Evolutionary conservation across 768 basidiomycete species (phyloP), one percentile per base, ranked within the genome.

Genomic region (Boletus sensibilis): DNA sequence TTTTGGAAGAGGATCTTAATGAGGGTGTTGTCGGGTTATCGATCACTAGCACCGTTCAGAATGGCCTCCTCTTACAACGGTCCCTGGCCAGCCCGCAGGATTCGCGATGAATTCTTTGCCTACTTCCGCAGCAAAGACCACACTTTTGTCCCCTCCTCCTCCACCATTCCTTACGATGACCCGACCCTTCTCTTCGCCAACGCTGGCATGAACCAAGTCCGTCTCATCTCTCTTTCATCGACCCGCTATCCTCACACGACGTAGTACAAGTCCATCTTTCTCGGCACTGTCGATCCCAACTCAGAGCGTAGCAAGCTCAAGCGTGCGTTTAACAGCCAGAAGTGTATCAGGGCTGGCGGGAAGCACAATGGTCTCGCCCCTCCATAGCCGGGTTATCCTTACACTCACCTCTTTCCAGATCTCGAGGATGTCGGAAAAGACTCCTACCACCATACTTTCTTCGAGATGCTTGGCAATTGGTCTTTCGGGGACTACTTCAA

Each of bases 401-500:
- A 33, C 34, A 37, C 49, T 58, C 45, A 70, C 41, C 41, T 27
- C 23, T 14, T 39, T 13, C 10, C 29, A 98, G 97, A 99, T 74
- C 81, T 99, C 55, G 97, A 99, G 70, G 97, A 99, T 74, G 97
- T 99, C 55, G 97, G 97, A 38, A 96, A 94, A 74, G 97, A 98
- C 70, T 95, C 94, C 2, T 98, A 98, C 72, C 96, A 98, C 67
- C 91, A 96, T 68, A 97, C 93, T 2, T 95, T 96, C 76, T 99
- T 99, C 68, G 97, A 99, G 76, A 99, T 99, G 97, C 76, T 99
- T 60, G 97, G 97, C 38, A 99, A 99, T 73, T 99, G 97, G 97
- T 98, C 95, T 5, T 99, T 98, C 64, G 97, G 97, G 0, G 95
- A 99, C 73, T 99, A 99, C 78, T 99, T 99, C 86, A 99, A 99